A percentile compares a stretch with the other conserved stretches of the same genome.
Conservation (phyloP, 2,329 filamentous ascomycete species). For the Penicillium sp. region DNA sequence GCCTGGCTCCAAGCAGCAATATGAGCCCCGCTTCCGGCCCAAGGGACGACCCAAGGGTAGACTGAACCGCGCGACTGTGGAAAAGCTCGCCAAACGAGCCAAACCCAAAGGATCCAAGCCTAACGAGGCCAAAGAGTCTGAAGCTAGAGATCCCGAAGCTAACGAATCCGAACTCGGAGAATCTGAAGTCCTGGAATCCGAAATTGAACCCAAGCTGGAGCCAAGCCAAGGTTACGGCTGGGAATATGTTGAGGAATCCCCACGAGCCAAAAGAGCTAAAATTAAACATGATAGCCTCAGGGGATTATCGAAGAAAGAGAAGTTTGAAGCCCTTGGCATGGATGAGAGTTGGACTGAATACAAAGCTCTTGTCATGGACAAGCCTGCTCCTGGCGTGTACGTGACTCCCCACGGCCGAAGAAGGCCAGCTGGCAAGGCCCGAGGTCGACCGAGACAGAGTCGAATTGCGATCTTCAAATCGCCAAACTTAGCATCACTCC, state of each 20-base stretch:
- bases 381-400: conserved; percentile 41
- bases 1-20: conserved; percentile 6
- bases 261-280: conserved; percentile 12
- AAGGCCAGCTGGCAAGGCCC: conserved; percentile 36
- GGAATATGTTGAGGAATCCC: conserved; percentile 4
- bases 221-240: conserved; percentile 2
- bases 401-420: conserved; percentile 41
- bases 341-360: conserved; percentile 45
- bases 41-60: conserved; percentile 19
- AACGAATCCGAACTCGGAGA: neutral
- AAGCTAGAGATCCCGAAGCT: neutral
- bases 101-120: neutral
- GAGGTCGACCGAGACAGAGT: conserved; percentile 40
- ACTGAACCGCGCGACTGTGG: conserved; percentile 11
- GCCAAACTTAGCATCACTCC: conserved; percentile 29
- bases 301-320: conserved; percentile 40
- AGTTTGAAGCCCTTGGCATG: conserved; percentile 38
- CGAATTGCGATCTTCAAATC: conserved; percentile 43
- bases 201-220: neutral
- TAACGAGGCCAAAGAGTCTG: neutral
- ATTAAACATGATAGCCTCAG: conserved; percentile 19
- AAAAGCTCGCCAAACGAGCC: neutral
- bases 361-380: conserved; percentile 37
- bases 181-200: neutral
- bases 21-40: conserved; percentile 3